Base-by-base conservation (phyloP, 2,329 filamentous ascomycete genomes). In the Nemania abortiva region DNA sequence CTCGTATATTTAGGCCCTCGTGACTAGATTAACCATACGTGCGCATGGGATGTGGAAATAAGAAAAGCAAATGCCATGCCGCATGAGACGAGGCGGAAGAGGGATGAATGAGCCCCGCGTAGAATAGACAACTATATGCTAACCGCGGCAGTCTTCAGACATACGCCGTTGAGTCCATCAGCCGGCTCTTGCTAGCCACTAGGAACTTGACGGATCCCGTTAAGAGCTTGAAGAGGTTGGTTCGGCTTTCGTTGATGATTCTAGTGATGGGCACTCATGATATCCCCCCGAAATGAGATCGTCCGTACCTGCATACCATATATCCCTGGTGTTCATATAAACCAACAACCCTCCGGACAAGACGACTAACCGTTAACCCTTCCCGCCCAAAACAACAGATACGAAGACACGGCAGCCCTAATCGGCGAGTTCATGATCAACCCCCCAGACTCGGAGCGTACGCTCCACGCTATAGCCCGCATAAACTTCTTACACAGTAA, bases 401-500 rank as follows among this genome's bases (percentile, higher is more conserved):
- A 77, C 50, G 77, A 79, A 70, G 78, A 79, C 71, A 79, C 78
- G 3, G 74, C 65, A 6, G 69, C 73, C 31, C 31, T 79, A 6
- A 79, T 79, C 49, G 73, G 73, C 70, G 78, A 79, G 65, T 77
- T 77, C 67, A 63, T 76, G 54, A 57, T 76, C 18, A 78, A 82
- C 76, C 74, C 81, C 39, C 81, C 81, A 1, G 76, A 76, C 22
- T 80, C 80, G 0, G 73, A 74, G 39, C 78, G 81, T 27, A 72
- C 76, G 29, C 77, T 83, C 62, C 77, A 73, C 47, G 76, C 77
- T 29, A 72, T 81, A 22, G 79, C 79, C 13, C 80, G 81, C 61
- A 80, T 81, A 76, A 82, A 82, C 75, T 81, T 76, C 70, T 77
- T 82, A 59, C 81, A 82, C 70, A 74, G 73, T 71, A 73, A 72